Evolutionary conservation across 441 rosid genomes (phyloP).

Genomic region (Jatropha podagrica): DNA sequence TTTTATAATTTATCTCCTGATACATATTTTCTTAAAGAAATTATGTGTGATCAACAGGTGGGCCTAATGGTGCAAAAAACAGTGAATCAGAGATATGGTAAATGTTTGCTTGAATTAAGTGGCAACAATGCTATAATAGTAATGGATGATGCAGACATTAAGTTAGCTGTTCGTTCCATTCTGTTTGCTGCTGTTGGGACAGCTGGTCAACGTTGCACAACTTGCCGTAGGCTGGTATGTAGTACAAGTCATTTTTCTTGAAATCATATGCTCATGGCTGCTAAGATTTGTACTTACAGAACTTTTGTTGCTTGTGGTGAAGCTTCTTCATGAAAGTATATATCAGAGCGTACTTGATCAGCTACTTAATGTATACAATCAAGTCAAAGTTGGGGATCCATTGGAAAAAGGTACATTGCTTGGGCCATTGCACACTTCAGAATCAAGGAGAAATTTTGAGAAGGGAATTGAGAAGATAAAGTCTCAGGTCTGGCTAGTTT

Average conservation of each 20-base stretch:
- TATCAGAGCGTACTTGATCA: conserved; percentile 72
- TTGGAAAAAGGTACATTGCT: conserved; percentile 82
- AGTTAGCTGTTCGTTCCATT: conserved; percentile 83
- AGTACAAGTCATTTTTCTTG: conserved; percentile 17
- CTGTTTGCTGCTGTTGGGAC: conserved; percentile 98
- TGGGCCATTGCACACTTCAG: conserved; percentile 85
- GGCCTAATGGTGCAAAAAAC: conserved; percentile 78
- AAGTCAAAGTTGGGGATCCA: conserved; percentile 97
- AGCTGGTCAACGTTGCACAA: conserved; percentile 98
- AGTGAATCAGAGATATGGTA: conserved; percentile 83
- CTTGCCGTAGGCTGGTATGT: conserved; percentile 97
- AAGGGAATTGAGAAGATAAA: conserved; percentile 87
- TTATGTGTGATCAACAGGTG: conserved; percentile 43
- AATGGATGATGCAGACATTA: conserved; percentile 90
- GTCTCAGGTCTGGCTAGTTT: conserved; percentile 62
- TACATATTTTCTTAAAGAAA: neutral
- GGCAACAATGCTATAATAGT: conserved; percentile 95
- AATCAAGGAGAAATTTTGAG: conserved; percentile 71
- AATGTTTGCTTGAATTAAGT: conserved; percentile 88
- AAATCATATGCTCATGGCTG: neutral
- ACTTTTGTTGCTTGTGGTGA: conserved; percentile 29
- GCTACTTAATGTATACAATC: conserved; percentile 70
- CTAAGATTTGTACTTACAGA: conserved; percentile 9
- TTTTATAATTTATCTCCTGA: neutral
- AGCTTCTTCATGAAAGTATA: conserved; percentile 87